These are phyloP conservation scores for Phytopythium aichiense DNA, from an alignment of 352 stramenopile species.

Conservation along the genomic window DNA sequence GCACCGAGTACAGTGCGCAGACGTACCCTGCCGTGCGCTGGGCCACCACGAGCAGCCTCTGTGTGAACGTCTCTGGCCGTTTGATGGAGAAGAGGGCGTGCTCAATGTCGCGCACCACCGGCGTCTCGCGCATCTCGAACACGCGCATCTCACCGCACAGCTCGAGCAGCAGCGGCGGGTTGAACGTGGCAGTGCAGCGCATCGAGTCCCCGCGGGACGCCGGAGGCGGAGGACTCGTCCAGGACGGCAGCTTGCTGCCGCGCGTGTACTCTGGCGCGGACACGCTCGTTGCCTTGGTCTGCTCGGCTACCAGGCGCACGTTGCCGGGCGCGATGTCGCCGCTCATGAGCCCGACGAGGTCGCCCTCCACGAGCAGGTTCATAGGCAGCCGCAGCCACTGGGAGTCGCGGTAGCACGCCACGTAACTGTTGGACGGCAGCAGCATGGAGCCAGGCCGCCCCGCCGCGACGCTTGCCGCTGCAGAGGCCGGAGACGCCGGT, in stretches of 20 bases:
- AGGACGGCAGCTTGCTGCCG: slow-evolving; percentile 59
- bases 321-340: slow-evolving; percentile 72
- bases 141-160: slow-evolving; percentile 85
- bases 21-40: slow-evolving; percentile 50
- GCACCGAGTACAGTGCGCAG: slow-evolving; percentile 62
- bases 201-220: slow-evolving; percentile 33
- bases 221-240: slow-evolving; percentile 21
- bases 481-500: neutral
- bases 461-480: slow-evolving; percentile 6
- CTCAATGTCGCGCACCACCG: slow-evolving; percentile 72
- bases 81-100: slow-evolving; percentile 75
- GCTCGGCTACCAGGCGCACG: slow-evolving; percentile 37
- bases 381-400: slow-evolving; percentile 81
- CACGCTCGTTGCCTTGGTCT: neutral
- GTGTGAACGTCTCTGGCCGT: slow-evolving; percentile 62
- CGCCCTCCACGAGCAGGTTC: slow-evolving; percentile 79
- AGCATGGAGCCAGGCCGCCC: slow-evolving; percentile 29
- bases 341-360: slow-evolving; percentile 81
- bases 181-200: slow-evolving; percentile 73
- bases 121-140: slow-evolving; percentile 84
- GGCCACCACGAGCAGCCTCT: slow-evolving; percentile 67
- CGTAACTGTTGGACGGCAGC: slow-evolving; percentile 73
- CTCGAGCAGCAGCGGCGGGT: slow-evolving; percentile 63
- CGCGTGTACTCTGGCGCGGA: slow-evolving; percentile 31
- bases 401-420: slow-evolving; percentile 74